phyloP scores from a whole-genome alignment of 1,284 basidiomycete species.

The Phlebopus sp. region DNA sequence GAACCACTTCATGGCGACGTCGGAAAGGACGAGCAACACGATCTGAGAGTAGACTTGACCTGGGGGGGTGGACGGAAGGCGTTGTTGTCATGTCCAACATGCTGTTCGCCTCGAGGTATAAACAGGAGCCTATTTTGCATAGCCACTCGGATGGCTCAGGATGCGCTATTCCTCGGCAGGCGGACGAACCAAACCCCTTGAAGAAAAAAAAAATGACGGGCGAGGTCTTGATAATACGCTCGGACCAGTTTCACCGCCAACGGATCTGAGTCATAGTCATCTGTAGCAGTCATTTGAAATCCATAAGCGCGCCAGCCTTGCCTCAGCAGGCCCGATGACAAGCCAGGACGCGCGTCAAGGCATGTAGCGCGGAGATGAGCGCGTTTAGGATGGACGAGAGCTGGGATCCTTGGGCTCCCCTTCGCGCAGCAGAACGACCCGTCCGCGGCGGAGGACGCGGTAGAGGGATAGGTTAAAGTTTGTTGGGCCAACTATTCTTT shows the following conservation, averaged over 20 bases:
- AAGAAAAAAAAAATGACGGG: not conserved
- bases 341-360: not conserved
- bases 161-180: not conserved
- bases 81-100: conserved; percentile 5
- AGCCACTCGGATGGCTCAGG: conserved; percentile 16
- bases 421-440: too few relatives aligned
- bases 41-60: conserved; percentile 14
- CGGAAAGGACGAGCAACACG: conserved; percentile 3
- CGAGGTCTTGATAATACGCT: too few relatives aligned
- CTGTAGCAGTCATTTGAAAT: conserved; percentile 12
- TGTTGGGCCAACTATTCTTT: too few relatives aligned
- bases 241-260: too few relatives aligned
- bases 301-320: conserved; percentile 4
- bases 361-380: not conserved
- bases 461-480: too few relatives aligned
- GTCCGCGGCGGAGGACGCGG: too few relatives aligned
- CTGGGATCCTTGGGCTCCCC: too few relatives aligned
- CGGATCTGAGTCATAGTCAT: not conserved
- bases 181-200: not conserved
- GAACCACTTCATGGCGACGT: conserved; percentile 35
- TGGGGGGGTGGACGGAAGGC: conserved; percentile 15
- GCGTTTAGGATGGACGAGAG: too few relatives aligned
- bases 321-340: not conserved
- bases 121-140: conserved; percentile 14
- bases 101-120: conserved; percentile 14